These are phyloP conservation scores for Spirogloea muscicola DNA, from an alignment of 139 green algal species.

Conservation along the genomic window DNA sequence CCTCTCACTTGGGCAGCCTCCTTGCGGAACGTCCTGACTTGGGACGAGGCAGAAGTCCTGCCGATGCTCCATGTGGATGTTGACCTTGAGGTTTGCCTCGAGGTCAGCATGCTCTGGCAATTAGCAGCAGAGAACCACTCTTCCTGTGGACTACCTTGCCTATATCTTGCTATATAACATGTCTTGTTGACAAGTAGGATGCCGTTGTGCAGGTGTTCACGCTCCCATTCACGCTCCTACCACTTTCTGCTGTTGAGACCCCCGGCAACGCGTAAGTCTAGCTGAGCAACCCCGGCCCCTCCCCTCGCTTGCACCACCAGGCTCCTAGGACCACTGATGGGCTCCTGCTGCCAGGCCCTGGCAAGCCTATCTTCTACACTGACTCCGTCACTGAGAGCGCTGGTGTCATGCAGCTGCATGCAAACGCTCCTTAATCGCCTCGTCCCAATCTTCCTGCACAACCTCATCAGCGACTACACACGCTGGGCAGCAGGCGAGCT, in stretches of 20 bases:
- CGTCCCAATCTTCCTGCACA: conserved; percentile 21
- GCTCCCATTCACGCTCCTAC: conserved; percentile 26
- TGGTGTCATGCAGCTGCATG: neutral
- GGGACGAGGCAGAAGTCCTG: no score
- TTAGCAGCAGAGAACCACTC: no score
- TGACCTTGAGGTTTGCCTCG: no score
- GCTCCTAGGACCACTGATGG: neutral
- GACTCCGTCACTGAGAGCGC: neutral
- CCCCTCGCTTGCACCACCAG: neutral
- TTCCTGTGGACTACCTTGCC: no score
- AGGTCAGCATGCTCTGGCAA: no score
- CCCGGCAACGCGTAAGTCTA: conserved; percentile 5
- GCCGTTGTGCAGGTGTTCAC: conserved; percentile 27
- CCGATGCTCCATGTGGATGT: no score
- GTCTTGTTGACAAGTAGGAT: no score
- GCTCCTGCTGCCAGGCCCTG: no score
- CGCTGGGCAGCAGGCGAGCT: neutral
- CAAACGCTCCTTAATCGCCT: conserved; percentile 21
- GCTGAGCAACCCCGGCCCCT: neutral
- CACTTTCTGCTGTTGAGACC: conserved; percentile 24
- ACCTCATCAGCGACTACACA: conserved; percentile 23
- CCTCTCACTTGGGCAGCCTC: no score
- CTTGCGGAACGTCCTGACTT: no score
- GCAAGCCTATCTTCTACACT: neutral
- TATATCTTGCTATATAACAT: no score